These are phyloP conservation scores for Eucalyptus marginata DNA, from an alignment of 345 rosid species.

Conservation along the genomic window DNA sequence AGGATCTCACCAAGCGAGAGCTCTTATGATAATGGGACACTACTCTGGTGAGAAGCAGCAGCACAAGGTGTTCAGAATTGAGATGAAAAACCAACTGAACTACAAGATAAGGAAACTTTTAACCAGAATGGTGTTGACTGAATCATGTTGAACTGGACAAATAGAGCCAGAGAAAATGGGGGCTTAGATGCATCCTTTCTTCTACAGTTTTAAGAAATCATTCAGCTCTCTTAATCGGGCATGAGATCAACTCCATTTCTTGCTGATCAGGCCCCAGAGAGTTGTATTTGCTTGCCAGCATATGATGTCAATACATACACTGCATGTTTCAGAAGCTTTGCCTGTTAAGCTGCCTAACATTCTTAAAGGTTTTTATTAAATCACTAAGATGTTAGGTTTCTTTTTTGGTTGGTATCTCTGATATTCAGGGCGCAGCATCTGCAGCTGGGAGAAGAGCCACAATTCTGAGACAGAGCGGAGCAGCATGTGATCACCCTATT, in stretches of 20 bases:
- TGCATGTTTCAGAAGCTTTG: not conserved
- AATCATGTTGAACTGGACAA: not conserved
- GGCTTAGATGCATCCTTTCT: not conserved
- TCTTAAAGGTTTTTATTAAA: not conserved
- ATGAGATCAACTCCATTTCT: not conserved
- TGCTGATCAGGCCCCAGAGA: not conserved
- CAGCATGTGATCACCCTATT: slow-evolving; percentile 82
- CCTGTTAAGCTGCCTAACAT: not conserved
- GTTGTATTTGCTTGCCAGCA: not conserved
- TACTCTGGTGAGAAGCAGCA: not conserved
- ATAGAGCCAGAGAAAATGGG: not conserved
- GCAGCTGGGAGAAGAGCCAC: slow-evolving; percentile 59
- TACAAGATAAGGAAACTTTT: not conserved
- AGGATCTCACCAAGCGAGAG: not conserved
- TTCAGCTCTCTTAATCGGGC: not conserved
- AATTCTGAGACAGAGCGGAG: slow-evolving; percentile 53
- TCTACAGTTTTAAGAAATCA: not conserved
- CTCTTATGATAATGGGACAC: not conserved
- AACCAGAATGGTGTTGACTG: not conserved
- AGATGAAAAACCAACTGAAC: not conserved
- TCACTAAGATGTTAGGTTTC: not conserved
- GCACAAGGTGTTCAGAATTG: not conserved
- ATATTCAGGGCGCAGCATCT: slow-evolving; percentile 50
- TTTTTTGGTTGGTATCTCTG: not conserved
- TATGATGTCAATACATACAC: not conserved